Base-by-base conservation (phyloP, 2,329 filamentous ascomycete species). In the Epichloe bromicola region DNA sequence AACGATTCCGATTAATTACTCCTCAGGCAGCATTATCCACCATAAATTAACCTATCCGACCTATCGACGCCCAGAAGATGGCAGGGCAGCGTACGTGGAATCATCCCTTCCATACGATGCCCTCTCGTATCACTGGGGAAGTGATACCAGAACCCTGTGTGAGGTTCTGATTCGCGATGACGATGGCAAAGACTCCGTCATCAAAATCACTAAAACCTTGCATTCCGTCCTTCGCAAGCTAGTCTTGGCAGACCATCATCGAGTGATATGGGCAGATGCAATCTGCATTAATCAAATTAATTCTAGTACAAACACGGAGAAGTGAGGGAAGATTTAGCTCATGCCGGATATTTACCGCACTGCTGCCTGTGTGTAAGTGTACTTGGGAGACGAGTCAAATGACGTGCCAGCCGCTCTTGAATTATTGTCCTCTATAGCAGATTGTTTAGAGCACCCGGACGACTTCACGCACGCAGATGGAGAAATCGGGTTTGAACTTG, bases 221-320 rank as follows among this genome's bases (percentile, higher is more conserved):
- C 43, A 54, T 43, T 26, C 43, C 3, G 37, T 54, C 10, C 50
- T 54, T 15, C 44, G 47, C 17, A 43, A 40, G 23, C 33, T 54
- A 15, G 53, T 39, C 11, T 46, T 44, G 20, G 20, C 50, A 2
- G 53, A 52, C 37, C 19, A 30, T 33, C 30, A 40, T 30, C 50
- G 50, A n/a, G 17, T 50, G 12, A 43, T 56, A n/a, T 56, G 54
- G 54, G 53, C 48, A 43, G 54, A 56, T 12, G 54, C 54, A n/a
- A 51, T 55, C 34, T 6, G 20, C 5, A 56, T 55, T 47, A 54
- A 56, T 43, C 54, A 56, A 23, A 50, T 52, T 15, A 40, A 47
- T n/a, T 44, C 36, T 19, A 41, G 30, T 19, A 41, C 41, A 33
- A 54, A 54, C 34, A 23, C 33, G n/a, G 53, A 54, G 46, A 54